phyloP scores from a whole-genome alignment of 2,329 filamentous ascomycete species.

The Alternaria longipes region DNA sequence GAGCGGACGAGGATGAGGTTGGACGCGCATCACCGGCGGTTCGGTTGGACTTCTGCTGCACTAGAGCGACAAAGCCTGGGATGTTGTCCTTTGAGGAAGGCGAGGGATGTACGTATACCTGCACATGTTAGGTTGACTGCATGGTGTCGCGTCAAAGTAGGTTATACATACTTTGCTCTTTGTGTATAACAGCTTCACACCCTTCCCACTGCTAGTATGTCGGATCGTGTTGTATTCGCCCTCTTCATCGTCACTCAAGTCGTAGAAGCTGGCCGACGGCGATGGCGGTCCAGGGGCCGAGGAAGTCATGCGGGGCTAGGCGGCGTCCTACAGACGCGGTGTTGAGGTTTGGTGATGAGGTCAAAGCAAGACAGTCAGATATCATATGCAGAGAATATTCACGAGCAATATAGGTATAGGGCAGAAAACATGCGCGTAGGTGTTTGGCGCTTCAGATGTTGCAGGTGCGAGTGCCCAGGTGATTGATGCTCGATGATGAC shows the following conservation, averaged over 20 bases:
- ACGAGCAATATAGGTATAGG: background rate
- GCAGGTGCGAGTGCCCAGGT: conserved; percentile 14
- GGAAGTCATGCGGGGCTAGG: conserved; percentile 45
- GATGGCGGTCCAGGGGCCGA: conserved; percentile 63
- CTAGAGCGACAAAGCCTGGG: conserved; percentile 86
- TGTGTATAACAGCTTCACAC: conserved; percentile 92
- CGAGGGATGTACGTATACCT: conserved; percentile 96
- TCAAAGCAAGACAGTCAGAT: background rate
- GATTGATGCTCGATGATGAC: conserved; percentile 15
- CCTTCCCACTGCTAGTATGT: conserved; percentile 76
- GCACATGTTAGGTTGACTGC: conserved; percentile 15
- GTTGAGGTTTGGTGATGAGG: background rate
- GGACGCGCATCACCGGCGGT: conserved; percentile 45
- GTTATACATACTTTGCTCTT: conserved; percentile 83
- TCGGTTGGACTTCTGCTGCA: conserved; percentile 78
- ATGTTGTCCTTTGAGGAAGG: conserved; percentile 96
- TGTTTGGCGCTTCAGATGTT: conserved; percentile 11
- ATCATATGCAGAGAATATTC: background rate
- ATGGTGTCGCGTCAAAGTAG: background rate
- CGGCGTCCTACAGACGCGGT: conserved; percentile 4
- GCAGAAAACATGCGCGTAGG: conserved; percentile 12
- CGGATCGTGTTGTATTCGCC: conserved; percentile 94
- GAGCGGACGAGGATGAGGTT: conserved; percentile 55
- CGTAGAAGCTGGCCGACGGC: conserved; percentile 89
- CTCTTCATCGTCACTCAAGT: conserved; percentile 95